Evolutionary conservation across 768 basidiomycete species (phyloP), one percentile per base, ranked within the genome.

Genomic region (Scleroderma citrinum): DNA sequence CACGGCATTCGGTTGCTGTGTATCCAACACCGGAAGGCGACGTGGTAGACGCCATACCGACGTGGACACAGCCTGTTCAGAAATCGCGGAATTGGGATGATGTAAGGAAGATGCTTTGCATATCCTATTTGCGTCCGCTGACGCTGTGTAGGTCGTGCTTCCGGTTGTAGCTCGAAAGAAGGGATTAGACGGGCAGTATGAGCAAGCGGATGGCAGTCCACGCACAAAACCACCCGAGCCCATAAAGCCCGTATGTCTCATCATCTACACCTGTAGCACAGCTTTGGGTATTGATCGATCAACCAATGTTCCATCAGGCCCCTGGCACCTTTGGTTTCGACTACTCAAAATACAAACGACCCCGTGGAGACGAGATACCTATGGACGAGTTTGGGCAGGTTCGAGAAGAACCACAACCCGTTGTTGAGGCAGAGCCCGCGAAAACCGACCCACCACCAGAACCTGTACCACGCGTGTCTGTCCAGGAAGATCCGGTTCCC

Each of bases 261-360:
- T n/a, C 13, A 31, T 47, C 47, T 39, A 29, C 26, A 2, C 23
- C 5, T 19, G 34, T 13, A 21, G 20, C 20, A 12, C 17, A 16
- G 29, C 11, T 19, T 39, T 31, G 23, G 29, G 32, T 38, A 46
- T 48, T 56, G 47, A 49, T 44, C 14, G 19, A 47, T 17, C 49
- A 50, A 41, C 6, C 40, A 26, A 29, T 41, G 46, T 23, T 8
- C 26, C 38, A 23, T 50, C n/a, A 88, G 87, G 85, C 87, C 16
- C 86, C 89, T 8, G 88, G 88, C 17, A 90, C 87, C 38, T 92
- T 92, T 64, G 87, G 83, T 4, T 91, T 74, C 61, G 83, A 90
- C 58, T 75, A 78, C 47, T 71, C 82, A 7, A 92, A 90, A 65
- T 82, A 83, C 57, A 79, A 81, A 7, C 72, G 74, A 10, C 69